phyloP scores from a whole-genome alignment of 495 filamentous ascomycete genomes.

The Aspergillus olivimuriae region DNA sequence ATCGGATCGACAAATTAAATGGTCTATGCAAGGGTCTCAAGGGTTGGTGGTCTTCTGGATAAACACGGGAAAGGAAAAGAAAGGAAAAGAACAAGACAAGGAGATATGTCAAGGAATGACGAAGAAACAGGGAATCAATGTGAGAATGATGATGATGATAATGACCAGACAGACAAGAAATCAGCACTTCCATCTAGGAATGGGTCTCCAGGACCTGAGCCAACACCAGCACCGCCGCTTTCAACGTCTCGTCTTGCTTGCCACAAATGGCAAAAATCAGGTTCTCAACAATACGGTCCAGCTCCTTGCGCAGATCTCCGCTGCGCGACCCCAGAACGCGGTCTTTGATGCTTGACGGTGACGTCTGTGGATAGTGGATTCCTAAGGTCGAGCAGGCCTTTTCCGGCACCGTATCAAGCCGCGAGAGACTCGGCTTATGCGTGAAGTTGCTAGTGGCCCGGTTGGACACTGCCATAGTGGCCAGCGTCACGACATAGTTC shows the following conservation, averaged over 20 bases:
- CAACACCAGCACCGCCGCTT: constrained; percentile 36
- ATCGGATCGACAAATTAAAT: neutral
- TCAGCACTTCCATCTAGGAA: constrained; percentile 7
- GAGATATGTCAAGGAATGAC: neutral
- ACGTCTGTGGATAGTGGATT: constrained; percentile 24
- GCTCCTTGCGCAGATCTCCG: constrained; percentile 25
- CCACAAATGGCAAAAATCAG: constrained; percentile 35
- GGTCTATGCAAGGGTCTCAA: constrained; percentile 8
- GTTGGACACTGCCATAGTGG: constrained; percentile 18
- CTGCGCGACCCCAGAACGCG: constrained; percentile 27
- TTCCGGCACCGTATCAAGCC: constrained; percentile 30
- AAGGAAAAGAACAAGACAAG: constrained; percentile 1
- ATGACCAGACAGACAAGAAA: neutral
- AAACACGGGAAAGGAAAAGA: constrained; percentile 3
- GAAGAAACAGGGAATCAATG: constrained; percentile 3
- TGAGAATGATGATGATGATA: neutral
- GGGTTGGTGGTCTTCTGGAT: too few relatives aligned
- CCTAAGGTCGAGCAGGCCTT: constrained; percentile 32
- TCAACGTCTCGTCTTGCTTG: constrained; percentile 30
- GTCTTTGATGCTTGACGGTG: constrained; percentile 25
- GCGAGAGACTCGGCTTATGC: constrained; percentile 16
- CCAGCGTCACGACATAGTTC: constrained; percentile 49
- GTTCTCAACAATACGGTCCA: constrained; percentile 38
- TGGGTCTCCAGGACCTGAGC: constrained; percentile 38
- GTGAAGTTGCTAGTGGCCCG: constrained; percentile 18